Evolutionary conservation across 768 basidiomycete genomes (phyloP).

Genomic region (Pleurotus citrinopileatus): DNA sequence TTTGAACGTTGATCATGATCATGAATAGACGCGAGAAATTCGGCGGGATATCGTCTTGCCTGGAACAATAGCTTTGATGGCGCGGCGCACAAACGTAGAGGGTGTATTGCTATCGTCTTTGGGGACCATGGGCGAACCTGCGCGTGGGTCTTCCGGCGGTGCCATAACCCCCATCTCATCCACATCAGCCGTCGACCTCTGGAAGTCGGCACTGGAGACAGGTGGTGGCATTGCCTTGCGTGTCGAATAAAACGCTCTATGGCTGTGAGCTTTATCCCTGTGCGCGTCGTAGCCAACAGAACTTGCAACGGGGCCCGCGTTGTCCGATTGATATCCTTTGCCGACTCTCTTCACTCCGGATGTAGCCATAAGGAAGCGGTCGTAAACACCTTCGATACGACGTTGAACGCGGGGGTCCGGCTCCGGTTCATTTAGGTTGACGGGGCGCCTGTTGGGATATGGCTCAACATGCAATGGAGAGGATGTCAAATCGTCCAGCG

Average conservation of each 20-base stretch:
- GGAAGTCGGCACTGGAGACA: slow-evolving; percentile 62
- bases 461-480: slow-evolving; percentile 66
- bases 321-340: slow-evolving; percentile 78
- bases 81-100: slow-evolving; percentile 60
- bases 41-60: slow-evolving; percentile 54
- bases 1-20: slow-evolving; percentile 2
- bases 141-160: slow-evolving; percentile 23
- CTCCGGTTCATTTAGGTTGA: slow-evolving; percentile 29
- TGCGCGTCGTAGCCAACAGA: slow-evolving; percentile 21
- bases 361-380: slow-evolving; percentile 80
- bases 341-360: slow-evolving; percentile 78
- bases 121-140: slow-evolving; percentile 23
- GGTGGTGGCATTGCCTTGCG: slow-evolving; percentile 68
- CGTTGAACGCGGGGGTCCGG: slow-evolving; percentile 57
- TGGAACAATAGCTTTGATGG: slow-evolving; percentile 72
- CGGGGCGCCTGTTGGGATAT: slow-evolving; percentile 49
- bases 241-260: slow-evolving; percentile 42
- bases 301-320: slow-evolving; percentile 40
- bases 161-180: slow-evolving; percentile 66
- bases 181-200: slow-evolving; percentile 44
- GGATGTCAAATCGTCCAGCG: slow-evolving; percentile 53
- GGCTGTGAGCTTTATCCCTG: slow-evolving; percentile 30
- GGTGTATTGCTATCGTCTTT: slow-evolving; percentile 51
- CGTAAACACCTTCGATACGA: slow-evolving; percentile 73
- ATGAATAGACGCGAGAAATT: slow-evolving; percentile 39